phyloP scores from a whole-genome alignment of 306 rosid genomes.

The Castanopsis chinensis region DNA sequence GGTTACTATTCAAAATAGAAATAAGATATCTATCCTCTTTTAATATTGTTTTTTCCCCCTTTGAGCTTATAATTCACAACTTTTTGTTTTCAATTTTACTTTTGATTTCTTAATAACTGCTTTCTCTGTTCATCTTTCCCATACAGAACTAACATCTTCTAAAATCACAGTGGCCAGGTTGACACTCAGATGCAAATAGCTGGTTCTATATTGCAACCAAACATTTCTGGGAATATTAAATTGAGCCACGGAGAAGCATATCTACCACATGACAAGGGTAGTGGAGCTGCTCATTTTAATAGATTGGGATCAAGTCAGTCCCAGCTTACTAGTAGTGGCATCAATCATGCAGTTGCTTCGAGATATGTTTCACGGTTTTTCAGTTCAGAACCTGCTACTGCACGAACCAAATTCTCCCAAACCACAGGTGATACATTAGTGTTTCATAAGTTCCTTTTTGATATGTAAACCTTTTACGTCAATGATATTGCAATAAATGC shows the following conservation, averaged over 20 bases:
- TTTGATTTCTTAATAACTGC: not conserved
- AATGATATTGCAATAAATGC: conserved; percentile 5
- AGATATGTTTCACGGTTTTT: conserved; percentile 81
- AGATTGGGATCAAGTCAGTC: conserved; percentile 69
- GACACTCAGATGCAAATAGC: conserved; percentile 93
- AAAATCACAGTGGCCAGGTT: conserved; percentile 78
- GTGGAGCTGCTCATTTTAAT: conserved; percentile 57
- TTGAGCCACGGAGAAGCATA: conserved; percentile 96
- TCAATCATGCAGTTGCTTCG: conserved; percentile 65
- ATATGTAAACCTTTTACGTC: not conserved
- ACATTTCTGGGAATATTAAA: conserved; percentile 81
- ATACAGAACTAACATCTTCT: conserved; percentile 18
- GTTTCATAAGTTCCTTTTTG: conserved; percentile 11
- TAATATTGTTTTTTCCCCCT: not conserved
- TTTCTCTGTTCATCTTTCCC: conserved; percentile 1
- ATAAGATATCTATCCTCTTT: not conserved
- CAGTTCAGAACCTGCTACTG: conserved; percentile 58
- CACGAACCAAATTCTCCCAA: conserved; percentile 46
- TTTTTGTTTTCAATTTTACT: not conserved
- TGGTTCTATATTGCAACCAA: conserved; percentile 89
- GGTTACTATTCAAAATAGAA: not conserved
- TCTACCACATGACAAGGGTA: conserved; percentile 90
- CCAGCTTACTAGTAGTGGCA: conserved; percentile 54
- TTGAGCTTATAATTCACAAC: not conserved
- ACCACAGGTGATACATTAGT: conserved; percentile 54